Evolutionary conservation across 306 rosid genomes (phyloP).

Genomic region (Ziziphus jujuba): DNA sequence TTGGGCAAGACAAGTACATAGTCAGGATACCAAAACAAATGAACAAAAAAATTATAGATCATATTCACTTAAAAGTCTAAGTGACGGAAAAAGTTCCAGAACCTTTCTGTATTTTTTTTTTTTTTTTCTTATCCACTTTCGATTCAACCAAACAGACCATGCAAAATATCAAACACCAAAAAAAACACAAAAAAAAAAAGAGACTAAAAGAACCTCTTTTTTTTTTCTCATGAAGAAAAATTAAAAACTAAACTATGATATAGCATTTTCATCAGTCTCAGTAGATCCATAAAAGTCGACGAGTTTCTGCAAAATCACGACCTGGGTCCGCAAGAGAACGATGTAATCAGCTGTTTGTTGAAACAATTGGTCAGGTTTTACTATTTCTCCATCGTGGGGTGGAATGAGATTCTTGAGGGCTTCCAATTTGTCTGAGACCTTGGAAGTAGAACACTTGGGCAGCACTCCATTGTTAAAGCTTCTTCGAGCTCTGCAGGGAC

Average conservation of each 20-base stretch:
- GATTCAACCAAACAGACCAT: constrained; percentile 41
- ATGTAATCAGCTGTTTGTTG: constrained; percentile 90
- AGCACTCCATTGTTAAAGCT: constrained; percentile 35
- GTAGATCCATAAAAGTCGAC: constrained; percentile 58
- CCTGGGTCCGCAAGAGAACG: constrained; percentile 56
- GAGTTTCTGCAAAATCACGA: constrained; percentile 73
- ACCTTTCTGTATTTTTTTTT: constrained; percentile 11
- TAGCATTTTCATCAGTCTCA: constrained; percentile 40
- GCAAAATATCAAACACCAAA: constrained; percentile 31
- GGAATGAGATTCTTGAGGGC: constrained; percentile 73
- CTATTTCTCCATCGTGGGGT: constrained; percentile 24
- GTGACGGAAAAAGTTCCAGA: constrained; percentile 20
- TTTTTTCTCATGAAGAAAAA: constrained; percentile 16
- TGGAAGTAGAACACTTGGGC: constrained; percentile 27
- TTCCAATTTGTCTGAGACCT: constrained; percentile 58
- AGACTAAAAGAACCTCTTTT: constrained; percentile 7
- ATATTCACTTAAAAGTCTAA: constrained; percentile 11
- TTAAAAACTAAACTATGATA: constrained; percentile 33
- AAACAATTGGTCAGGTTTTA: constrained; percentile 62
- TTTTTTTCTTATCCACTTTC: constrained; percentile 35
- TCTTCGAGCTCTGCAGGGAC: constrained; percentile 30
- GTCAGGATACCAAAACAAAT: constrained; percentile 13
- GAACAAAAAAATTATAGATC: constrained; percentile 16
- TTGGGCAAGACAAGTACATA: constrained; percentile 6
- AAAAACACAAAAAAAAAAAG: constrained; percentile 17